Evolutionary conservation across 164 flowering plant species (phyloP), one percentile per base, ranked within the genome.

Genomic region (Tetracentron sinense): DNA sequence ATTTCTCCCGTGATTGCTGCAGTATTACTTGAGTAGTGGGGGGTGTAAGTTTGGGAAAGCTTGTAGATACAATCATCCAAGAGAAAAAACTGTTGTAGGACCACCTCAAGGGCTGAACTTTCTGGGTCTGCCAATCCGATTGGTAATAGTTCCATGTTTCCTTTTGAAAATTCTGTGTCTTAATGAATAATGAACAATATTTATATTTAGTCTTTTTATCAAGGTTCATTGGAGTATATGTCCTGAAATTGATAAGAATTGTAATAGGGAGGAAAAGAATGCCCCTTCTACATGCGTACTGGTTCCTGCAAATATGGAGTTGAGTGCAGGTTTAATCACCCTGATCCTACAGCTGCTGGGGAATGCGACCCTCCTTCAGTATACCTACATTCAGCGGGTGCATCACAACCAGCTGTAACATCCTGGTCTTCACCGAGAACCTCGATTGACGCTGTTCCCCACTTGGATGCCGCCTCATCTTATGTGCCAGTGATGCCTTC

Each of bases 241-340:
- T 54, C 27, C 42, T 31, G 2, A 22, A 20, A 6, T 57, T 15
- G 22, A n/a, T 60, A 25, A n/a, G 49, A 44, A 64, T 11, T 22
- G 14, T 51, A 35, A 27, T 81, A 94, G 99, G 97, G 96, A 53
- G 97, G 86, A 81, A 89, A 73, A 66, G 94, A 89, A 57, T 94
- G 97, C 58, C 85, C 88, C 33, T 91, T 64, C 59, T 94, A 88
- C 81, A 88, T 91, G 97, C 88, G 92, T 56, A 86, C 70, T 72
- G 97, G 99, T 47, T 82, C 96, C 54, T 94, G 99, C 90, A 91
- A 89, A 71, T 89, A 74, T 74, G 95, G 80, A 55, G 60, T 79
- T 25, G 85, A 74, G 74, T 94, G 99, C 81, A 80, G 81, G 79
- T 94, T 89, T 77, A 86, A 94, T 75, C 97, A 94, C 79, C 99